These are phyloP conservation scores for Scleroderma citrinum DNA, from an alignment of 768 basidiomycete species.

Conservation along the genomic window DNA sequence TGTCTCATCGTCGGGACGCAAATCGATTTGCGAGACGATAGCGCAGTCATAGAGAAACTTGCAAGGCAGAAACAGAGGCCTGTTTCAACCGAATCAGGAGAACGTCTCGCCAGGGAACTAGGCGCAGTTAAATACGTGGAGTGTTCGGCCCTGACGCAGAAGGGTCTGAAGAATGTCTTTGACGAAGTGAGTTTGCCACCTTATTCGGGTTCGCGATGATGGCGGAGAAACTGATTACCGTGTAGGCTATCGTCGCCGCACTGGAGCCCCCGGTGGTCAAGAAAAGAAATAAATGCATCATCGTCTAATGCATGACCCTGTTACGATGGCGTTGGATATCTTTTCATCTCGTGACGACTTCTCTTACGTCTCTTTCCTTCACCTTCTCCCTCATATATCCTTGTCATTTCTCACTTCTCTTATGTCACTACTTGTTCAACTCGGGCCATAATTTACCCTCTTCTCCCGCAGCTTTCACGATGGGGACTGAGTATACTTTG, in stretches of 20 bases:
- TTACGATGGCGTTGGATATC: slow-evolving; percentile 26
- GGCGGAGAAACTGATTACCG: slow-evolving; percentile 3
- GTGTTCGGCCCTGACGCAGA: slow-evolving; percentile 98
- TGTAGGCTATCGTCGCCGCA: slow-evolving; percentile 94
- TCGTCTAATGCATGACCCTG: slow-evolving; percentile 54
- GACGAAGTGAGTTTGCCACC: slow-evolving; percentile 73
- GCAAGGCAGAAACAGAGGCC: slow-evolving; percentile 95
- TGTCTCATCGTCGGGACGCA: slow-evolving; percentile 99
- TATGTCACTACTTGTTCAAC: slow-evolving; percentile 15
- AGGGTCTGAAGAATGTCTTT: slow-evolving; percentile 99
- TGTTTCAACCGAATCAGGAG: slow-evolving; percentile 81
- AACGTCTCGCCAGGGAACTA: slow-evolving; percentile 92
- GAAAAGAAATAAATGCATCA: slow-evolving; percentile 72
- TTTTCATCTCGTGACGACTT: slow-evolving; percentile 31
- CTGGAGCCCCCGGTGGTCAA: slow-evolving; percentile 94
- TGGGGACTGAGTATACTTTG: slow-evolving; percentile 24
- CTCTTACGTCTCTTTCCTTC: slow-evolving; percentile 17
- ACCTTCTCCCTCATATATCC: slow-evolving; percentile 32
- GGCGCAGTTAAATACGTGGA: slow-evolving; percentile 99
- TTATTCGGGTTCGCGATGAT: slow-evolving; percentile 1
- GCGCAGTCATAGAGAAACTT: slow-evolving; percentile 90
- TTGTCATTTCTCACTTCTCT: slow-evolving; percentile 21
- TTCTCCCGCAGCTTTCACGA: slow-evolving; percentile 13
- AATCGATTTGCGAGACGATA: slow-evolving; percentile 92
- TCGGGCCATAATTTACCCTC: slow-evolving; percentile 21